phyloP scores from a whole-genome alignment of 2,329 filamentous ascomycete genomes.

The Penicillium sp. region DNA sequence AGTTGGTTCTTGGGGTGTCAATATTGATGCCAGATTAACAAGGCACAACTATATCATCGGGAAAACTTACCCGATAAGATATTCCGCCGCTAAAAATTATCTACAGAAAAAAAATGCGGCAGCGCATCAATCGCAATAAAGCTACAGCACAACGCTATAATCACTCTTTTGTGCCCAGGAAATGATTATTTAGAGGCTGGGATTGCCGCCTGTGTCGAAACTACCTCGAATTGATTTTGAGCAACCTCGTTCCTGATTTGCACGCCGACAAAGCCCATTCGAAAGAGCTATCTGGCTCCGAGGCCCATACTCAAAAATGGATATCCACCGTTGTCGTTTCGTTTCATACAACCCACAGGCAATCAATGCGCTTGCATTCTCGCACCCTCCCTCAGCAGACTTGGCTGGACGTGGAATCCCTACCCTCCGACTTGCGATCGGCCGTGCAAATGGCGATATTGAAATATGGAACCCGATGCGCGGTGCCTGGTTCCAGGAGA shows the following conservation, averaged over 20 bases:
- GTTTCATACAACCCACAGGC: conserved; percentile 87
- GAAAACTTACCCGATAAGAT: conserved; percentile 21
- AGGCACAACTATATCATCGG: conserved; percentile 3
- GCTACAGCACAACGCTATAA: conserved; percentile 19
- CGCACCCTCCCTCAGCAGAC: conserved; percentile 64
- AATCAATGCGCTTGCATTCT: conserved; percentile 94
- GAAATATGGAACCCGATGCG: conserved; percentile 93
- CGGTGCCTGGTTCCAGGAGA: conserved; percentile 87
- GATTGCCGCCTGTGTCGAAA: conserved; percentile 15
- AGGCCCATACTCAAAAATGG: conserved; percentile 60
- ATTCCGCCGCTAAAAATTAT: conserved; percentile 34
- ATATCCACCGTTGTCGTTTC: conserved; percentile 96
- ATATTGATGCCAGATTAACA: conserved; percentile 2
- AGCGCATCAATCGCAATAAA: conserved; percentile 22
- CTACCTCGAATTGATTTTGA: conserved; percentile 18
- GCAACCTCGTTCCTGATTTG: conserved; percentile 12
- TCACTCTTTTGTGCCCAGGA: conserved; percentile 7
- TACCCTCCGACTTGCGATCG: conserved; percentile 78
- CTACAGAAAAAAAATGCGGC: conserved; percentile 31
- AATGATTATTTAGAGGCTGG: conserved; percentile 27
- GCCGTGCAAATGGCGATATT: conserved; percentile 91
- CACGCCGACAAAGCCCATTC: conserved; percentile 7
- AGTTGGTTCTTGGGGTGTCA: not conserved
- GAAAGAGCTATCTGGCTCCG: conserved; percentile 20
- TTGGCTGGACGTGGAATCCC: conserved; percentile 52